phyloP scores from a whole-genome alignment of 139 green algal genomes.

The Parachlorella kessleri region DNA sequence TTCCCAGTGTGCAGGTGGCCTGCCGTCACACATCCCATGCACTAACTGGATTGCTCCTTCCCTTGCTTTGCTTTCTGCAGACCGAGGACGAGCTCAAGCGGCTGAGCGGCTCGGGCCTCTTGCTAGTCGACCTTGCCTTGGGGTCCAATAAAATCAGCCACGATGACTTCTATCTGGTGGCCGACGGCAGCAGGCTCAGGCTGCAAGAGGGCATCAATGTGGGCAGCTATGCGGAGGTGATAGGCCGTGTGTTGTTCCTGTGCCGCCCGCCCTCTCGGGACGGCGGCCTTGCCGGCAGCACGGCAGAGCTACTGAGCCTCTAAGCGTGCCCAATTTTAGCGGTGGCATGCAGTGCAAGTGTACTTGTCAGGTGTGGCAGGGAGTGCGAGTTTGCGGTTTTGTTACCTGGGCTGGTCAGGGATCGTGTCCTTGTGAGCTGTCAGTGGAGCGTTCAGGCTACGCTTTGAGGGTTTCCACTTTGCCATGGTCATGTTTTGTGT shows the following conservation, averaged over 20 bases:
- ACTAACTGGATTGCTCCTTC: too few species aligned
- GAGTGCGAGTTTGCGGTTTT: too few species aligned
- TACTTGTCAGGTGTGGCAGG: too few species aligned
- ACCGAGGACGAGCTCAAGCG: conserved; percentile 61
- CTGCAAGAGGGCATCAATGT: conserved; percentile 39
- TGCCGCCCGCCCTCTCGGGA: conserved; percentile 53
- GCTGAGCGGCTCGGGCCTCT: conserved; percentile 62
- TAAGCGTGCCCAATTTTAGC: background rate
- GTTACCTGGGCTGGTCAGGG: too few species aligned
- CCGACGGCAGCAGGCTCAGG: conserved; percentile 18
- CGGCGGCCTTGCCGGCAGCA: background rate
- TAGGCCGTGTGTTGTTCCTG: conserved; percentile 64
- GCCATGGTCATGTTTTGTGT: too few species aligned
- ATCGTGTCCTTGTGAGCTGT: too few species aligned
- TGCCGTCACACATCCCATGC: too few species aligned
- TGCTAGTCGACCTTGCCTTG: conserved; percentile 56
- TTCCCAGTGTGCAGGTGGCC: too few species aligned
- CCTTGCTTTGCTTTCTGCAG: conserved; percentile 7
- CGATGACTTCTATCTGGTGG: conserved; percentile 50
- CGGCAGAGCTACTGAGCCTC: conserved; percentile 37
- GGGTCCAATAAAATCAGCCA: background rate
- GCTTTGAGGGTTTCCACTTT: too few species aligned
- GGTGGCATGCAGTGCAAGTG: too few species aligned
- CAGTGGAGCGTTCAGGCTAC: too few species aligned
- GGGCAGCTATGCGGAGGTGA: background rate